Conservation (phyloP, 2,329 filamentous ascomycete species). For the Neopestalotiopsis sp. region DNA sequence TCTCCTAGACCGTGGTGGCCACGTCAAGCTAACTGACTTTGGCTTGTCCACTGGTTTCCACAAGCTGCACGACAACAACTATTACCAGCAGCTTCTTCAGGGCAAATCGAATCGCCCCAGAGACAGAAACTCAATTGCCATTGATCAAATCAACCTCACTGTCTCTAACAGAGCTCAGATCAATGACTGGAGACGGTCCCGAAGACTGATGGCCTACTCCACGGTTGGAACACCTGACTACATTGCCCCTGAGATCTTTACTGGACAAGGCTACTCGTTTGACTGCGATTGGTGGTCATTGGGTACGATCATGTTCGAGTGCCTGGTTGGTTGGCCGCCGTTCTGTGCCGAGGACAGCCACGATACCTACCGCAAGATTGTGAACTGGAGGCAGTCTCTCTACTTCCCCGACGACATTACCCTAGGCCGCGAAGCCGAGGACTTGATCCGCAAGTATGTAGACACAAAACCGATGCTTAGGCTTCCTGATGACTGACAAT, state of each 20-base stretch:
- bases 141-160: conserved; percentile 97
- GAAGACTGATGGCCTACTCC: conserved; percentile 95
- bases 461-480: conserved; percentile 6
- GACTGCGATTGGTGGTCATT: conserved; percentile 99
- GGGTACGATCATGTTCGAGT: conserved; percentile 99
- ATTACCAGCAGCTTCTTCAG: conserved; percentile 95
- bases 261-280: conserved; percentile 92
- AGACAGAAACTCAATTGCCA: conserved; percentile 91
- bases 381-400: conserved; percentile 94
- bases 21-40: conserved; percentile 98
- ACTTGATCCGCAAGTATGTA: conserved; percentile 86
- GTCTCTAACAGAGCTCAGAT: conserved; percentile 98
- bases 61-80: conserved; percentile 96
- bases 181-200: conserved; percentile 97
- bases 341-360: conserved; percentile 98
- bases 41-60: conserved; percentile 98
- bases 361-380: conserved; percentile 98
- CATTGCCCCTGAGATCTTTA: conserved; percentile 98
- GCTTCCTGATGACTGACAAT: background rate
- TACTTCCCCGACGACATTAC: conserved; percentile 97
- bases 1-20: conserved; percentile 89
- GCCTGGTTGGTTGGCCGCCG: conserved; percentile 96
- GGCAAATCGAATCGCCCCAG: conserved; percentile 73
- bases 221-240: conserved; percentile 98
- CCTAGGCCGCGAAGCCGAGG: conserved; percentile 85